phyloP scores from a whole-genome alignment of 306 rosid genomes.

The Quercus bicolor region DNA sequence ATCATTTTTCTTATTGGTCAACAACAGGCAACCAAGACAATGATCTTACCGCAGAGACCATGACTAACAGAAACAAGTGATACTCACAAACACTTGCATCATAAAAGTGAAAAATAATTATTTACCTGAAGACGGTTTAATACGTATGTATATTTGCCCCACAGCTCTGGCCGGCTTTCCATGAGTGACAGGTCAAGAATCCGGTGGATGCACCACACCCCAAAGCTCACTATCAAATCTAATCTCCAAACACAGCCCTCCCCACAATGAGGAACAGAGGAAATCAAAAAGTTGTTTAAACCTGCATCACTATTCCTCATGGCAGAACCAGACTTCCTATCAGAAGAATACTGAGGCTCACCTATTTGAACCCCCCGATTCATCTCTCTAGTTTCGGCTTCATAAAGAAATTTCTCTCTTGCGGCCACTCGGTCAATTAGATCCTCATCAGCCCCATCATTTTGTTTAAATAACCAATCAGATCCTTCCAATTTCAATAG shows the following conservation, averaged over 20 bases:
- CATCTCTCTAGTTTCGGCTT: constrained; percentile 71
- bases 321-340: constrained; percentile 42
- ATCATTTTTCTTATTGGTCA: not conserved
- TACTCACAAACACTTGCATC: not conserved
- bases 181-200: constrained; percentile 79
- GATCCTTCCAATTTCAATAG: constrained; percentile 92
- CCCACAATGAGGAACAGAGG: constrained; percentile 81
- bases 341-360: constrained; percentile 56
- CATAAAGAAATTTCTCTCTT: constrained; percentile 71
- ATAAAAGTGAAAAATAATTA: not conserved
- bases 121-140: constrained; percentile 97
- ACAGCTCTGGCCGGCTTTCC: constrained; percentile 99
- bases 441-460: constrained; percentile 92
- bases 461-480: constrained; percentile 83
- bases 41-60: not conserved
- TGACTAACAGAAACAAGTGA: not conserved
- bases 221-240: constrained; percentile 81
- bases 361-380: constrained; percentile 36
- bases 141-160: constrained; percentile 94
- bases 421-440: constrained; percentile 85
- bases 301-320: constrained; percentile 40
- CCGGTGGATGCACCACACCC: constrained; percentile 98
- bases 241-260: constrained; percentile 89
- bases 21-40: not conserved
- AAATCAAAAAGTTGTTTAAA: constrained; percentile 34